phyloP scores from a whole-genome alignment of 2,329 filamentous ascomycete species.

The Colletotrichum liriopes region DNA sequence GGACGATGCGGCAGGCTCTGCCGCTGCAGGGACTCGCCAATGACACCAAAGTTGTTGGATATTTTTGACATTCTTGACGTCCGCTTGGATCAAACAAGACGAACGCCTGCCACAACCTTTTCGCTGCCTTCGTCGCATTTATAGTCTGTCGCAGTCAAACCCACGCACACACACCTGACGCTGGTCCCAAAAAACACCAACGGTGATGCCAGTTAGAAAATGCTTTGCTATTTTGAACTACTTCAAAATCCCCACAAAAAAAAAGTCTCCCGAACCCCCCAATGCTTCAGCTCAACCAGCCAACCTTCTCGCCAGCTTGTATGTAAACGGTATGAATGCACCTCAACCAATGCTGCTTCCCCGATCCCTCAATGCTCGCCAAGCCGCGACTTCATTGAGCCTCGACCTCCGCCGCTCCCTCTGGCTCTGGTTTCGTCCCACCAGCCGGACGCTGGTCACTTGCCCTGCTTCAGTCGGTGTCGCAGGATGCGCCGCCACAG shows the following conservation, averaged over 20 bases:
- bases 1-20: neutral
- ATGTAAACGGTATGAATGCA: constrained; percentile 35
- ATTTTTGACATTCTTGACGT: neutral
- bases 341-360: constrained; percentile 35
- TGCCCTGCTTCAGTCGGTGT: neutral
- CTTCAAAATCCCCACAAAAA: constrained; percentile 14
- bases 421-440: constrained; percentile 38
- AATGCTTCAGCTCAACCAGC: constrained; percentile 5
- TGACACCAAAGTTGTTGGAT: neutral
- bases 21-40: constrained; percentile 7
- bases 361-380: constrained; percentile 14
- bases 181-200: neutral
- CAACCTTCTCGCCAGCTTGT: constrained; percentile 1
- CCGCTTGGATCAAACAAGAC: neutral
- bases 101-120: constrained; percentile 21
- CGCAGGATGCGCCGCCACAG: neutral
- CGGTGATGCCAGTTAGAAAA: neutral
- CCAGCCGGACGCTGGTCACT: constrained; percentile 43
- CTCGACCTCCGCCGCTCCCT: constrained; percentile 39
- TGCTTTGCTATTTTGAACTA: constrained; percentile 30
- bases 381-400: constrained; percentile 11
- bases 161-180: neutral
- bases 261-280: neutral
- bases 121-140: constrained; percentile 17
- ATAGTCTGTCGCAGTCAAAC: neutral